A percentile compares a stretch with the other conserved stretches of the same genome.
These are phyloP conservation scores for Histomonas meleagridis DNA, from an alignment of 208 protist species.

Conservation along the genomic window DNA sequence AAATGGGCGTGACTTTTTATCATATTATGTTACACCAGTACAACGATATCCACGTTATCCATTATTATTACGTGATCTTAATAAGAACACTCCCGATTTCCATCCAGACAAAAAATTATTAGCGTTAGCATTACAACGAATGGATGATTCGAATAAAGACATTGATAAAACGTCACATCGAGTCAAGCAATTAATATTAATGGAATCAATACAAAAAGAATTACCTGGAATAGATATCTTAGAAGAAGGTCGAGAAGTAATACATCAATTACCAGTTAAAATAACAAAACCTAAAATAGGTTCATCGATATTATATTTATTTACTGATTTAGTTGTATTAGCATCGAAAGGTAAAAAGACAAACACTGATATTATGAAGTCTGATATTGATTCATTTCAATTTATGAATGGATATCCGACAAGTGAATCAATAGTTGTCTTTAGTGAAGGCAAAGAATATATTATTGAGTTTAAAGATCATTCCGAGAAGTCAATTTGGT, in stretches of 20 bases:
- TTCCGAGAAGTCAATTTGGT: background rate
- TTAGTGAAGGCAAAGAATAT: background rate
- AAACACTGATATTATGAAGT: background rate
- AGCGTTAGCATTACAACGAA: background rate
- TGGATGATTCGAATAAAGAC: background rate
- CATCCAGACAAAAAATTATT: background rate
- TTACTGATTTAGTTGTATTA: slow-evolving; percentile 10
- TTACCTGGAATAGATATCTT: background rate
- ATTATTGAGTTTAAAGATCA: background rate
- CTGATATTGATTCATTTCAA: background rate
- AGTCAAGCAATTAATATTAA: background rate
- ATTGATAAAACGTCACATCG: background rate
- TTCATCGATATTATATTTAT: background rate
- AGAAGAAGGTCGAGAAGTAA: background rate
- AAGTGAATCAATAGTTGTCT: background rate
- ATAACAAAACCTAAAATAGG: background rate
- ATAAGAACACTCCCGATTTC: background rate
- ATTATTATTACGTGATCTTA: background rate
- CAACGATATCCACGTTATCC: slow-evolving; percentile 28
- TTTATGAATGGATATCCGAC: background rate
- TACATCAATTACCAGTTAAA: background rate
- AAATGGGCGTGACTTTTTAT: background rate
- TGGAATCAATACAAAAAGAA: background rate
- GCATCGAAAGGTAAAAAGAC: background rate
- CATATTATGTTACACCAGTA: slow-evolving; percentile 33